Conservation (phyloP, 2,329 filamentous ascomycete species). For the Juglanconis sp. region DNA sequence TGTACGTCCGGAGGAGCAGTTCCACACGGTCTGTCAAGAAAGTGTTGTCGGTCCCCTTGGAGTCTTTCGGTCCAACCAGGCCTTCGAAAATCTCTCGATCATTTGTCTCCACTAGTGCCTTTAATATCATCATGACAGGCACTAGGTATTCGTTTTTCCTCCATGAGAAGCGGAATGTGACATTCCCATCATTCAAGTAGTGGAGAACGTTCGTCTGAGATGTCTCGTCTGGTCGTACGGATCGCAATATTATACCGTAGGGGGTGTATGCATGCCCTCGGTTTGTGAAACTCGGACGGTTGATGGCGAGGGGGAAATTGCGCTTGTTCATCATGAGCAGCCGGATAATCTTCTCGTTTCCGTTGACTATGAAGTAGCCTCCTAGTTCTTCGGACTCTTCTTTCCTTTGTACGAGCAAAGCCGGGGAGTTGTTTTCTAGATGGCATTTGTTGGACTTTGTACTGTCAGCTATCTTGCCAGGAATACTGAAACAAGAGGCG, state of each 20-base stretch:
- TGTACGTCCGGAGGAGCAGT: slow-evolving; percentile 87
- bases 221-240: slow-evolving; percentile 92
- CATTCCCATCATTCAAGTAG: slow-evolving; percentile 91
- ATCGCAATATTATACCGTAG: slow-evolving; percentile 86
- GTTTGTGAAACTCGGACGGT: slow-evolving; percentile 83
- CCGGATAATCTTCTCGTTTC: slow-evolving; percentile 94
- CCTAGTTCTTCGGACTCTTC: slow-evolving; percentile 96
- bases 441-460: slow-evolving; percentile 82
- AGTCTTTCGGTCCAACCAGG: slow-evolving; percentile 74
- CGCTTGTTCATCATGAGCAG: slow-evolving; percentile 85
- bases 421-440: slow-evolving; percentile 79
- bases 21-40: slow-evolving; percentile 95
- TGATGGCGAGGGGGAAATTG: slow-evolving; percentile 94
- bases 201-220: slow-evolving; percentile 97
- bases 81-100: slow-evolving; percentile 94
- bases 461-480: neutral
- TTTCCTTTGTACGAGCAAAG: slow-evolving; percentile 77
- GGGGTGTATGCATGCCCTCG: slow-evolving; percentile 85
- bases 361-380: slow-evolving; percentile 96
- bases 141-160: slow-evolving; percentile 96
- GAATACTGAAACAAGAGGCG: slow-evolving; percentile 22
- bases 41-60: slow-evolving; percentile 78
- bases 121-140: slow-evolving; percentile 93
- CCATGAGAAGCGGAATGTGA: slow-evolving; percentile 97
- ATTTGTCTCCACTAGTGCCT: slow-evolving; percentile 92